Evolutionary conservation across 768 basidiomycete genomes (phyloP), one percentile per base, ranked within the genome.

Genomic region (Mrakia blollopis): DNA sequence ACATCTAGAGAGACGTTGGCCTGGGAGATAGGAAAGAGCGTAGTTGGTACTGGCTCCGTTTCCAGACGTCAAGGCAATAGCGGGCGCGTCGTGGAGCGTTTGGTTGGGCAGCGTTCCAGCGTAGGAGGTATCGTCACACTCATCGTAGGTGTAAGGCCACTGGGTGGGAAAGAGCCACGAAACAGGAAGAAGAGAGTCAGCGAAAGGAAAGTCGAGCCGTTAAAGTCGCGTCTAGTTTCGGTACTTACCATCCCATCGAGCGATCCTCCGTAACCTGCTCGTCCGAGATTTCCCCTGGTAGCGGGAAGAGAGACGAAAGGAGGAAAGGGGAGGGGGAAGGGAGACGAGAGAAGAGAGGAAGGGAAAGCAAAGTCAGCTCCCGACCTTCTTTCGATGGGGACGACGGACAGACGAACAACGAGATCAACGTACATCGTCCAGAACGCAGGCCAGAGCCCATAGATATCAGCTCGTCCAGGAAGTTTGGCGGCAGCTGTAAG

Each of bases 1-100:
- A 83, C 95, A 98, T 65, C 91, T 86, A 7, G 92, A 93, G 37
- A 97, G 85, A 30, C 72, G 72, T 47, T 72, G 72, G 4, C 72
- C 72, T 2, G 30, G 14, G 6, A 72, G 23, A 25, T 35, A 67
- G 63, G 65, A 69, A 18, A 76, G 69, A n/a, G 47, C 47, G 44
- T 76, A 76, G 62, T 69, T 44, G 25, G 54, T 50, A 1, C 18
- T 28, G 57, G n/a, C n/a, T 9, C 57, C 57, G 57, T 28, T 57
- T 57, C 57, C 57, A 28, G 57, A 57, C 7, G 57, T 57, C 25
- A 57, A 28, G 28, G 57, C 57, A 13, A 57, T 57, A 11, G 57
- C 57, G 28, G 57, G 57, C 11, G 28, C 25, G 57, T 57, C 57
- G 54, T 65, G 21, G 57, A n/a, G 57, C 25, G 67, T 57, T 57